Conservation (phyloP, 345 rosid species). For the Eucalyptus erythrocorys region DNA sequence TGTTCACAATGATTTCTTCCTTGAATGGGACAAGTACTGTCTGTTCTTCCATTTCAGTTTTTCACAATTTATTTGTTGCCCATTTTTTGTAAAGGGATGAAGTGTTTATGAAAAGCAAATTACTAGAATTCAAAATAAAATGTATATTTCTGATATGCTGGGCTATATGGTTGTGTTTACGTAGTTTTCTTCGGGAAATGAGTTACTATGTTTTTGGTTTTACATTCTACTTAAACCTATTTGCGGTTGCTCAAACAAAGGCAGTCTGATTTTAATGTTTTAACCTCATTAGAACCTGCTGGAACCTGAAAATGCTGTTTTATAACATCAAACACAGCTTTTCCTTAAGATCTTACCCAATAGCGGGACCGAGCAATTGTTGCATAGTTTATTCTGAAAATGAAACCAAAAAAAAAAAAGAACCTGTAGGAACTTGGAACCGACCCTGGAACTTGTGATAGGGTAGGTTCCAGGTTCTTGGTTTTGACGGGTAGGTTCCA, state of each 20-base stretch:
- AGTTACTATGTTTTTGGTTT: background rate
- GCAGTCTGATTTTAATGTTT: background rate
- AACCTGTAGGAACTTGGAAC: no score
- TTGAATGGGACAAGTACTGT: background rate
- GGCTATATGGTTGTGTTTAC: background rate
- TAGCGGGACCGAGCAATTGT: no score
- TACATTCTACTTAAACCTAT: background rate
- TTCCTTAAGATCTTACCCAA: no score
- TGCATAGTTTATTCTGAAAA: no score
- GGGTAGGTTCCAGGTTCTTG: no score
- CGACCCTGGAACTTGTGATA: no score
- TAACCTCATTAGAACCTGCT: no score
- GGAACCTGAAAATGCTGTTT: no score
- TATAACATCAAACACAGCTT: no score
- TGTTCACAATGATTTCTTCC: background rate
- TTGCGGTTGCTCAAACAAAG: background rate
- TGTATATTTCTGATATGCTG: background rate
- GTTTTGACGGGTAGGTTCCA: no score
- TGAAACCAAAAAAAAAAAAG: no score
- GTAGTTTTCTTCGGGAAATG: background rate
- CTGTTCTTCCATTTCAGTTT: background rate
- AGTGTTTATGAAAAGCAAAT: background rate
- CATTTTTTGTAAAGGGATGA: background rate
- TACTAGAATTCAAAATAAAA: background rate
- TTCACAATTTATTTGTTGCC: background rate